Evolutionary conservation across 73 alveolate species (phyloP).

Genomic region (Paramecium pentaurelia): DNA sequence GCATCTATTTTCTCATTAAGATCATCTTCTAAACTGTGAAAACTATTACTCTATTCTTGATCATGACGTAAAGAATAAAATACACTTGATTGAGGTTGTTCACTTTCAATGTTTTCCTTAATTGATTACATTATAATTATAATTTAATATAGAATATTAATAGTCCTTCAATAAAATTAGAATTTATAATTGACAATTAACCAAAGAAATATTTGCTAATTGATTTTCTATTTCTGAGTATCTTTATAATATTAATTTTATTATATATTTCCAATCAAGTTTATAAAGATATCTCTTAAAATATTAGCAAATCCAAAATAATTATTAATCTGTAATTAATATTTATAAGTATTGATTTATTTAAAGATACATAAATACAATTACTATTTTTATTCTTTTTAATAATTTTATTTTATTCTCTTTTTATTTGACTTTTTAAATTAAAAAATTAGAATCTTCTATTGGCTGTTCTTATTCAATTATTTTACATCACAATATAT

Average conservation of each 20-base stretch:
- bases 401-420: too few relatives aligned
- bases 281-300: neutral
- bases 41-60: neutral
- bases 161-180: neutral
- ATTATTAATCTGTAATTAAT: too few relatives aligned
- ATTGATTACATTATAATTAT: neutral
- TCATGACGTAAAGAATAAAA: neutral
- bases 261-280: neutral
- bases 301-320: too few relatives aligned
- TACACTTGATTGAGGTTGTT: neutral
- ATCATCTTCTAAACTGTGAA: neutral
- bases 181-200: neutral
- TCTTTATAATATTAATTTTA: neutral
- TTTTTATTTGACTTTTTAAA: too few relatives aligned
- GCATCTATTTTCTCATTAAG: neutral
- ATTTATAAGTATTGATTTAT: too few relatives aligned
- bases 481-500: too few relatives aligned
- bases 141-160: neutral
- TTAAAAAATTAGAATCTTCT: too few relatives aligned
- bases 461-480: too few relatives aligned
- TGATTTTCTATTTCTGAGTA: neutral
- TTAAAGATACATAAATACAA: too few relatives aligned
- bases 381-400: too few relatives aligned
- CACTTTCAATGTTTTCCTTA: neutral
- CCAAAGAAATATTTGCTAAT: neutral